phyloP scores from a whole-genome alignment of 371 early-diverging fungal species.

The Apophysomyces trapeziformis region DNA sequence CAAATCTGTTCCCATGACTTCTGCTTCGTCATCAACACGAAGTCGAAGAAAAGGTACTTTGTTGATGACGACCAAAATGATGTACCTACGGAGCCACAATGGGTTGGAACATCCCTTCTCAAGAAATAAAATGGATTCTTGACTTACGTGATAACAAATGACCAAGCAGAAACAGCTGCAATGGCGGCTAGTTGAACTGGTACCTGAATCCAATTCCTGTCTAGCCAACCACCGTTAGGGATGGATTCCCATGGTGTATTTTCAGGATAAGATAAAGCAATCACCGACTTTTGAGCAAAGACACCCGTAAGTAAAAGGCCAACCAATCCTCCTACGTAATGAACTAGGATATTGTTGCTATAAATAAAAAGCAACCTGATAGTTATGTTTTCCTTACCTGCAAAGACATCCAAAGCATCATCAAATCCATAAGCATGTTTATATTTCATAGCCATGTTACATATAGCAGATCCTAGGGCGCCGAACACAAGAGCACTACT shows the following conservation, averaged over 20 bases:
- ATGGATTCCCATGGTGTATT: constrained; percentile 45
- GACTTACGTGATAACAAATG: constrained; percentile 55
- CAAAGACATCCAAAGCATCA: constrained; percentile 73
- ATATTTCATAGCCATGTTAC: constrained; percentile 60
- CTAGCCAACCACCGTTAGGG: constrained; percentile 62
- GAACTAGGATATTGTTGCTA: constrained; percentile 28
- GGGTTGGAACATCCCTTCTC: not conserved
- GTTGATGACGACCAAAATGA: constrained; percentile 55
- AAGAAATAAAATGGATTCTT: not conserved
- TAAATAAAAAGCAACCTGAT: not conserved
- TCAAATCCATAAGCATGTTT: constrained; percentile 69
- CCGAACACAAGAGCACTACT: constrained; percentile 75
- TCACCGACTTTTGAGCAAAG: constrained; percentile 63
- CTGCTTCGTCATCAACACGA: constrained; percentile 58
- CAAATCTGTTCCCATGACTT: constrained; percentile 59
- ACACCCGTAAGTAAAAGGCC: constrained; percentile 70
- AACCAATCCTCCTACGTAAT: constrained; percentile 71
- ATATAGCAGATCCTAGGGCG: constrained; percentile 53
- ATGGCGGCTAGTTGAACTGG: constrained; percentile 60
- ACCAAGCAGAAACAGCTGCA: constrained; percentile 57
- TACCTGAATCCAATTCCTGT: constrained; percentile 62
- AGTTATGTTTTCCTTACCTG: constrained; percentile 10
- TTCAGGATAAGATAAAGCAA: constrained; percentile 59
- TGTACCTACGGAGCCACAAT: constrained; percentile 20
- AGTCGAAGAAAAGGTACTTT: constrained; percentile 51